Conservation (phyloP, 306 rosid species). For the Vigna hirtella region DNA sequence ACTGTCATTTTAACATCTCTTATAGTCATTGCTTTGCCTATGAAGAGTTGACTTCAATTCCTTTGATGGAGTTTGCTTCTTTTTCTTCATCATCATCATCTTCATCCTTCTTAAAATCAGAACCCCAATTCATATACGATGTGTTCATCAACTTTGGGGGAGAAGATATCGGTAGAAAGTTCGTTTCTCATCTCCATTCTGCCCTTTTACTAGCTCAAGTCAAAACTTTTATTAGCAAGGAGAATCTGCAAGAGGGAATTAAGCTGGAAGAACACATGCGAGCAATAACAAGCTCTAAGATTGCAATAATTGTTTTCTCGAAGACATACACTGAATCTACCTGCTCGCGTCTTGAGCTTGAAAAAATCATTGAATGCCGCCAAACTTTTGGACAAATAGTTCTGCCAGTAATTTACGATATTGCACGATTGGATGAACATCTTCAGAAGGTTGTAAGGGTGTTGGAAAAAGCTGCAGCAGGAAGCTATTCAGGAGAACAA, state of each 20-base stretch:
- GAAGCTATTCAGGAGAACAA: too few relatives aligned
- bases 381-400: background rate
- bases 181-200: slow-evolving; percentile 6
- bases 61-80: background rate
- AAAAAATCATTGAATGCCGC: background rate
- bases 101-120: background rate
- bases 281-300: slow-evolving; percentile 22
- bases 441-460: background rate
- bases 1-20: too few relatives aligned
- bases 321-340: background rate
- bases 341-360: slow-evolving; percentile 27
- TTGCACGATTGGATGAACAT: background rate
- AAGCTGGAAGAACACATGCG: too few relatives aligned
- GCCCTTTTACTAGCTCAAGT: background rate
- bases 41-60: too few relatives aligned
- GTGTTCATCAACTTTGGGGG: slow-evolving; percentile 46
- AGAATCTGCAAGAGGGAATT: background rate
- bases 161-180: background rate
- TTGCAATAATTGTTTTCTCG: slow-evolving; percentile 26
- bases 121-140: background rate
- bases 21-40: too few relatives aligned
- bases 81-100: background rate
- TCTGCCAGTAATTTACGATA: background rate
- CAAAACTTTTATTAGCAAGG: background rate
- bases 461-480: background rate